Evolutionary conservation across 1,284 basidiomycete genomes (phyloP).

Genomic region (Athelia sp.): DNA sequence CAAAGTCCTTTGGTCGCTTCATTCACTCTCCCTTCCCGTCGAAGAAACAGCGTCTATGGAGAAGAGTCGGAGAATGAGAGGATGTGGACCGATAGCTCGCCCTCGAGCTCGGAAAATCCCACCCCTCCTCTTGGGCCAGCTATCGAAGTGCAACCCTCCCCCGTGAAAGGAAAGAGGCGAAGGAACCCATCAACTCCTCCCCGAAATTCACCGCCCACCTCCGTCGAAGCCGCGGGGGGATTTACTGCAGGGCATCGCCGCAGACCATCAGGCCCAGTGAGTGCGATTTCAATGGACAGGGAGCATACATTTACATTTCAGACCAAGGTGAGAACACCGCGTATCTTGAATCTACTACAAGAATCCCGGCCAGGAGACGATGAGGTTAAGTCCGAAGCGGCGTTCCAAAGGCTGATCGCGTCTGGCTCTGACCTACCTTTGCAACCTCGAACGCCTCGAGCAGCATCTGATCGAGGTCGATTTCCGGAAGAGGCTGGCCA

Average conservation of each 20-base stretch:
- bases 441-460: conserved; percentile 59
- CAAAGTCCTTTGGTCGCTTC: conserved; percentile 67
- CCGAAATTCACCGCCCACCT: conserved; percentile 14
- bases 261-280: conserved; percentile 2
- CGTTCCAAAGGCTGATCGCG: conserved; percentile 70
- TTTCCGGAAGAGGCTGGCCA: conserved; percentile 71
- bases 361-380: conserved; percentile 61
- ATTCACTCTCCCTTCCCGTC: conserved; percentile 45
- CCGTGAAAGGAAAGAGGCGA: too few species aligned
- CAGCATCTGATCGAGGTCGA: conserved; percentile 62
- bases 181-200: conserved; percentile 44
- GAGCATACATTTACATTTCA: conserved; percentile 35
- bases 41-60: conserved; percentile 25
- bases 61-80: conserved; percentile 66
- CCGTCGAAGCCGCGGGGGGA: conserved; percentile 9
- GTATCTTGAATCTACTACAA: conserved; percentile 63
- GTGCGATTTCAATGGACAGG: conserved; percentile 3
- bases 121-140: conserved; percentile 46
- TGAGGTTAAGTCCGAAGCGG: conserved; percentile 76
- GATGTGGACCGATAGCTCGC: conserved; percentile 63
- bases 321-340: conserved; percentile 55
- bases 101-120: conserved; percentile 58
- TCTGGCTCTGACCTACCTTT: conserved; percentile 62
- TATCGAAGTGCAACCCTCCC: conserved; percentile 8
- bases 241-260: conserved; percentile 5